Evolutionary conservation across 495 filamentous ascomycete genomes (phyloP), one percentile per base, ranked within the genome.

Genomic region (Aspergillus biplanus): DNA sequence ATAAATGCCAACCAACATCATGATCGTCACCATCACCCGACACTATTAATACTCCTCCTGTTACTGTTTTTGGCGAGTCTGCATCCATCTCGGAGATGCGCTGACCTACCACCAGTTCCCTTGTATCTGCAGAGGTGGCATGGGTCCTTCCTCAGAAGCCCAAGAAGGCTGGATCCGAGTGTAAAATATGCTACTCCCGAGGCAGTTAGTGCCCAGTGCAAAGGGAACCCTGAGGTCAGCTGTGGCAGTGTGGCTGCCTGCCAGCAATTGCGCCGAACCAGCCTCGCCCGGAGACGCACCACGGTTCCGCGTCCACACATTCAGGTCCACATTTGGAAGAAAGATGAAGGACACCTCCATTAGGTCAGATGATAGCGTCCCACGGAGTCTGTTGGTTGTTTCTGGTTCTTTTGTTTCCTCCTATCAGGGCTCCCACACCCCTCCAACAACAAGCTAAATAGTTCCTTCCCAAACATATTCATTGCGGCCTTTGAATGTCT

Each of bases 241-340:
- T 58, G 42, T 62, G 61, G 53, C 50, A 54, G 49, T 66, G 63
- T 68, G 65, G 59, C 65, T 62, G 59, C 62, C 65, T 67, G 68
- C 63, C 62, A 66, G 59, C 67, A 58, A 54, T 59, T 57, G 63
- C 63, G 63, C 63, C 62, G 59, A 66, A 66, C 66, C 66, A 68
- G 69, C 69, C 66, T 71, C 66, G 66, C 60, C 69, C 69, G 69
- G 69, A 69, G 69, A 69, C 65, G 65, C 63, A 58, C 69, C 52
- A 60, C 67, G 44, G 35, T 69, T 71, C 69, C 69, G 69, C 58
- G 58, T 63, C 61, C 65, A 53, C 39, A 13, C 32, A 39, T 35
- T 16, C n/a, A 27, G 39, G 21, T 15, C 50, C 53, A 50, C 32
- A 13, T 47, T 31, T 39, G n/a, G 21, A 42, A 7, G 34, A 27